Evolutionary conservation across 2,329 filamentous ascomycete genomes (phyloP).

Genomic region (Claviceps sorghi): DNA sequence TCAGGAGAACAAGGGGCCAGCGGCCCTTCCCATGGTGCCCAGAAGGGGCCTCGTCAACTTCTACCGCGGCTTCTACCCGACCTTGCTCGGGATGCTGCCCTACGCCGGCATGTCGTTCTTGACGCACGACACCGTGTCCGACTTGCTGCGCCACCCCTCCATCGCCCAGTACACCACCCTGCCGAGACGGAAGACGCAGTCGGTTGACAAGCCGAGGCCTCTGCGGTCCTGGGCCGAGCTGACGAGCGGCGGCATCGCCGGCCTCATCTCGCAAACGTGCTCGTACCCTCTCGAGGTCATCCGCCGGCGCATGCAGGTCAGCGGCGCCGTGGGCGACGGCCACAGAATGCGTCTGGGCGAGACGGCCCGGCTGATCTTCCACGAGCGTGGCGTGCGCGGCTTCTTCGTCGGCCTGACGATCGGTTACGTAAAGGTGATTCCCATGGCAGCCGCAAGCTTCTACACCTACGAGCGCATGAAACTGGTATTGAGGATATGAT

Average conservation of each 20-base stretch:
- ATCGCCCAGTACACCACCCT: conserved; percentile 64
- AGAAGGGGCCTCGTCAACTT: conserved; percentile 70
- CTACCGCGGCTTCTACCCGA: conserved; percentile 85
- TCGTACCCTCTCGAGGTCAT: conserved; percentile 94
- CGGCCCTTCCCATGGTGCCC: conserved; percentile 35
- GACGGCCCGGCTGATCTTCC: conserved; percentile 59
- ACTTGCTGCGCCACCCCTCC: conserved; percentile 57
- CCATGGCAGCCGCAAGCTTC: conserved; percentile 63
- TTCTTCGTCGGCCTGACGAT: conserved; percentile 92
- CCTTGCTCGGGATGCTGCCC: conserved; percentile 84
- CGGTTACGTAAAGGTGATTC: conserved; percentile 87
- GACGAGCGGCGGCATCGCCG: conserved; percentile 68
- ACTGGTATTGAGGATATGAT: conserved; percentile 48
- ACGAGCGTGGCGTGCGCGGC: conserved; percentile 61
- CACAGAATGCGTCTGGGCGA: conserved; percentile 63
- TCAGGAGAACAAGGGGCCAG: conserved; percentile 11
- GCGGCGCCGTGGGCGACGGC: conserved; percentile 84
- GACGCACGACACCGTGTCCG: conserved; percentile 80
- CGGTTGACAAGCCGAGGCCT: conserved; percentile 49
- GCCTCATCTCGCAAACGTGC: conserved; percentile 76
- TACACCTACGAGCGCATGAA: conserved; percentile 53
- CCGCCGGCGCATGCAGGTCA: conserved; percentile 86
- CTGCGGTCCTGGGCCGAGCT: conserved; percentile 81
- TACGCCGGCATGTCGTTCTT: conserved; percentile 95
- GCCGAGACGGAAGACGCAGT: conserved; percentile 39